These are phyloP conservation scores for Fusarium circinatum DNA, from an alignment of 2,329 filamentous ascomycete genomes.

Conservation along the genomic window DNA sequence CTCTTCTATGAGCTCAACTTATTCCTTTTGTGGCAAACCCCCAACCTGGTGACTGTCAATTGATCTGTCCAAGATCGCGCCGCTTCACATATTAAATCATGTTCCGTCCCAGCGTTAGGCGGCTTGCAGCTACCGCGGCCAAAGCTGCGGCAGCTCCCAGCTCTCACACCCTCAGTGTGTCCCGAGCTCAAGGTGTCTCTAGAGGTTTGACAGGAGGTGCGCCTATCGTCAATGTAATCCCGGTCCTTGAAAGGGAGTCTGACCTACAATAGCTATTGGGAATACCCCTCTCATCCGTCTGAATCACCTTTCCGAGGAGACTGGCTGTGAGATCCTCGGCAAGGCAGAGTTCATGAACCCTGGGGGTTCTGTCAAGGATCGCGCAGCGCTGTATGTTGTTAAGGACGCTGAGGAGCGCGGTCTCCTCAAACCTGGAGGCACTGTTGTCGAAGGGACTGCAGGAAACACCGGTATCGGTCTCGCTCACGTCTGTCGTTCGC, in stretches of 20 bases:
- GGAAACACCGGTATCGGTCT: conserved; percentile 98
- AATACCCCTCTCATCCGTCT: conserved; percentile 95
- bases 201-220: conserved; percentile 84
- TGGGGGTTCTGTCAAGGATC: conserved; percentile 94
- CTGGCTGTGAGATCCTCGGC: conserved; percentile 92
- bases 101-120: conserved; percentile 75
- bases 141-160: conserved; percentile 56
- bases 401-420: conserved; percentile 92
- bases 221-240: conserved; percentile 25
- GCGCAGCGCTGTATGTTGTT: conserved; percentile 93
- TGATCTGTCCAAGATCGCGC: conserved; percentile 10
- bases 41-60: conserved; percentile 24
- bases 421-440: conserved; percentile 84
- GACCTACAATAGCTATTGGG: conserved; percentile 77
- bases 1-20: conserved; percentile 12
- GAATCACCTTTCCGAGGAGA: conserved; percentile 87
- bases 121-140: conserved; percentile 68
- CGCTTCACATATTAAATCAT: conserved; percentile 54
- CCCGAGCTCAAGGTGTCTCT: conserved; percentile 81
- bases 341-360: conserved; percentile 99
- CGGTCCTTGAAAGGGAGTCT: neutral
- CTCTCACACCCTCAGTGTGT: conserved; percentile 76
- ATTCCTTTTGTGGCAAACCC: conserved; percentile 6
- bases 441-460: conserved; percentile 95
- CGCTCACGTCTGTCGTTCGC: conserved; percentile 92